Evolutionary conservation across 371 early-diverging fungal genomes (phyloP), one percentile per base, ranked within the genome.

Genomic region (Apophysomyces elegans): DNA sequence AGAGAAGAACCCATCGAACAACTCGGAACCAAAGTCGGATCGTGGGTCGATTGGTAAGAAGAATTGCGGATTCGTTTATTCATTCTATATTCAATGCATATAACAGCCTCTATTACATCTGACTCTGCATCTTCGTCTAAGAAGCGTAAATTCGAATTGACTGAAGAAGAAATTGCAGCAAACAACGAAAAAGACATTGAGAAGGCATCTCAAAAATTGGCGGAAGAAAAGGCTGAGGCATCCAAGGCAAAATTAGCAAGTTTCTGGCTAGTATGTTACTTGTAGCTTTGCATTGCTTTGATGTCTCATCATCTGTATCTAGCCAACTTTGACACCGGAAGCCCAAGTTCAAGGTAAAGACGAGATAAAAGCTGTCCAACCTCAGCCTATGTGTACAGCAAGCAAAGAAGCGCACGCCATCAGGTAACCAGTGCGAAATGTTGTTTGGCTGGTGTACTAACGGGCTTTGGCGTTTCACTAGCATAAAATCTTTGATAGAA

Each of bases 291-390:
- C 41, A 43, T 59, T 64, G 7, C n/a, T 36, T 56, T 61, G 56
- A 61, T 63, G 56, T 66, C 14, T 61, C 26, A 41, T 37, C 26
- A 43, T 56, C 43, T 21, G 11, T 46, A 14, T 21, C 32, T 73
- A 91, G 90, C 93, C 95, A 7, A 85, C 91, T 1, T 68, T 91
- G 59, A 92, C 93, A 0, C 95, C 93, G 8, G 85, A 83, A 18
- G 90, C 89, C n/a, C 82, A 75, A 37, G 84, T 79, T 41, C 75
- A 80, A 14, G 74, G 76, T n/a, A 76, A 83, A 63, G 82, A 88
- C 69, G 77, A 78, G 2, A 74, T 84, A 11, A 90, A 90, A 60
- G 67, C 77, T 9, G 61, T 72, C 37, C 74, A 78, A 56, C 71
- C 75, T 1, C 87, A 89, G 62, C 78, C 90, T 1, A 72, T 87